phyloP scores from a whole-genome alignment of 768 basidiomycete species.

The Lentinula raphanica region DNA sequence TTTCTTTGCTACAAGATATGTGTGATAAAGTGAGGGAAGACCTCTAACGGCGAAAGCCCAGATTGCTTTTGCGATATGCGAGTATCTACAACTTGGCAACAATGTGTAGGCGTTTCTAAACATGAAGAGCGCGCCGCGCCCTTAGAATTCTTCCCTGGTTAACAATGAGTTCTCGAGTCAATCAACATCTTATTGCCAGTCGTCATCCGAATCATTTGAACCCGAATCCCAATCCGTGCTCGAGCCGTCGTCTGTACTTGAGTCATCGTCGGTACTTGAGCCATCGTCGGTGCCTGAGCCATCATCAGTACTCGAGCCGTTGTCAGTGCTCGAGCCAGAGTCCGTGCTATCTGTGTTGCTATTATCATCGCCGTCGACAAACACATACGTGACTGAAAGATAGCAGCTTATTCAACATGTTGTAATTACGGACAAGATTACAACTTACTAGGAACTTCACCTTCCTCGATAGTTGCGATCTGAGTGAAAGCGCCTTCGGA shows the following conservation, averaged over 20 bases:
- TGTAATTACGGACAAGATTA: neutral
- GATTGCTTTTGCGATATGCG: no score
- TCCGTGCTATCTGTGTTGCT: neutral
- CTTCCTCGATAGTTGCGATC: constrained; percentile 33
- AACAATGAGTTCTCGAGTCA: neutral
- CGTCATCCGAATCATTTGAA: neutral
- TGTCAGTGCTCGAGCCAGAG: neutral
- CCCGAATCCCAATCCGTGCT: neutral
- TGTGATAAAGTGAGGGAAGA: no score
- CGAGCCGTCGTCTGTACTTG: neutral
- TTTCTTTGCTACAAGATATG: no score
- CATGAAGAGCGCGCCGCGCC: neutral
- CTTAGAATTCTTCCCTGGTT: neutral
- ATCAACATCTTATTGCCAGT: neutral
- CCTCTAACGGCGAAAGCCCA: no score
- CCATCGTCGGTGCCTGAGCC: neutral
- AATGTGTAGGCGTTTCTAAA: no score
- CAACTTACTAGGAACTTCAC: constrained; percentile 34
- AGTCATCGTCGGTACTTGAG: neutral
- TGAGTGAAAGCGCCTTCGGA: constrained; percentile 45
- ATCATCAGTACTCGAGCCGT: neutral
- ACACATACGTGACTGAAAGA: neutral
- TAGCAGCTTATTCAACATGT: no score
- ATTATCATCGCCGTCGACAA: neutral
- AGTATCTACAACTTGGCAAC: no score